Evolutionary conservation across 345 rosid species (phyloP).

Genomic region (Reutealis trisperma): DNA sequence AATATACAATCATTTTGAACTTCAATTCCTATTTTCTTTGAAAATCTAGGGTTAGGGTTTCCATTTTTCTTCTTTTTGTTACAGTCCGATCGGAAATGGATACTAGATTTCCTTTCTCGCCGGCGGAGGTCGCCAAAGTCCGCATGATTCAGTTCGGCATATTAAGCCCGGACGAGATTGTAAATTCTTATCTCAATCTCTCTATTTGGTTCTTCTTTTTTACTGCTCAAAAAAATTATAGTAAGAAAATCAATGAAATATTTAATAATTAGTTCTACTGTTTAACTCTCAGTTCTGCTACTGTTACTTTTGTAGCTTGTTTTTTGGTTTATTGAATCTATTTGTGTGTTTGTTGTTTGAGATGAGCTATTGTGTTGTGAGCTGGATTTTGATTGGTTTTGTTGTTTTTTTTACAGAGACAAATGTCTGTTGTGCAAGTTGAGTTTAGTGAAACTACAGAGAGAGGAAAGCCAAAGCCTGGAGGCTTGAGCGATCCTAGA

Average conservation of each 20-base stretch:
- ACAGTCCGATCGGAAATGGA: constrained; percentile 33
- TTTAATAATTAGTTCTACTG: background rate
- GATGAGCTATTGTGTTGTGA: background rate
- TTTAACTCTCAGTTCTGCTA: too few relatives aligned
- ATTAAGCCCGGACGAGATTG: constrained; percentile 94
- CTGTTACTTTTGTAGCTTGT: too few relatives aligned
- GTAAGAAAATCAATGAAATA: background rate
- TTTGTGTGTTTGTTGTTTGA: background rate
- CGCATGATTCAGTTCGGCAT: constrained; percentile 92
- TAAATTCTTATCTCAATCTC: constrained; percentile 33
- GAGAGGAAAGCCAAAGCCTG: constrained; percentile 84
- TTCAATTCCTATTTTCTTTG: background rate
- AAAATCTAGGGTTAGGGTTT: constrained; percentile 13
- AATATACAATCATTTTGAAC: background rate
- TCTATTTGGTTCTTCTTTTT: constrained; percentile 10
- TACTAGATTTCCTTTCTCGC: constrained; percentile 76
- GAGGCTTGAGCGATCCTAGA: constrained; percentile 79
- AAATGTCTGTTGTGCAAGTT: constrained; percentile 89
- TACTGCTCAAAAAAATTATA: background rate
- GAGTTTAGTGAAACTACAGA: constrained; percentile 90
- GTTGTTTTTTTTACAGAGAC: constrained; percentile 62
- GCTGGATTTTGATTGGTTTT: constrained; percentile 6
- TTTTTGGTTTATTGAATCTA: too few relatives aligned
- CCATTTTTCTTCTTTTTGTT: background rate
- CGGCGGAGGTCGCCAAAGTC: constrained; percentile 95